phyloP scores from a whole-genome alignment of 2,329 filamentous ascomycete genomes.

The Pyrenochaeta sp. region DNA sequence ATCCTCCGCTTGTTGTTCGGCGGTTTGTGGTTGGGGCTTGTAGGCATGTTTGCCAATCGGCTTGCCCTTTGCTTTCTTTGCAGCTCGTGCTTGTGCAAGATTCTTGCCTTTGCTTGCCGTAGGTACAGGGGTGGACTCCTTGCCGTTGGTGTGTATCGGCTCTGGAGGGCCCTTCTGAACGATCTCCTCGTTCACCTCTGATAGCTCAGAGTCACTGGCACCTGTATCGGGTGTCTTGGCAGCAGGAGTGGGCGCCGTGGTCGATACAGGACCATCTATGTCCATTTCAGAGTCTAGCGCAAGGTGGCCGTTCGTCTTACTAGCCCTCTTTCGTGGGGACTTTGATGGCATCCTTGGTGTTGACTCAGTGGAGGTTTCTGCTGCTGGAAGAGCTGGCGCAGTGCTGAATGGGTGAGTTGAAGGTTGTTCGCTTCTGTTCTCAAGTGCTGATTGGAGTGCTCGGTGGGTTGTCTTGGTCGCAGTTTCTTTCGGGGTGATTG shows the following conservation, averaged over 20 bases:
- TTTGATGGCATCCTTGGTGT: conserved; percentile 38
- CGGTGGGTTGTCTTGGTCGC: conserved; percentile 29
- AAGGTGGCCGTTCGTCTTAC: conserved; percentile 28
- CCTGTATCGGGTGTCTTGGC: conserved; percentile 37
- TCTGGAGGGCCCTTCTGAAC: conserved; percentile 44
- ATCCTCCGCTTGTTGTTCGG: conserved; percentile 36
- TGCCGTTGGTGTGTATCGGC: conserved; percentile 34
- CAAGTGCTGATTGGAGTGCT: conserved; percentile 22
- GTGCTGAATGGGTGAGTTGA: conserved; percentile 37
- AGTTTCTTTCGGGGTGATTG: conserved; percentile 3
- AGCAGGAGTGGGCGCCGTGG: conserved; percentile 33
- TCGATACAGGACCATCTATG: conserved; percentile 32
- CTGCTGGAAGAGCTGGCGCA: conserved; percentile 35
- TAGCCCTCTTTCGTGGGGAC: conserved; percentile 40
- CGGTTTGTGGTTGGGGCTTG: conserved; percentile 37
- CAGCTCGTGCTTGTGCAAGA: conserved; percentile 31
- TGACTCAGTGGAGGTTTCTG: conserved; percentile 32
- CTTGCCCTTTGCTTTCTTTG: conserved; percentile 42
- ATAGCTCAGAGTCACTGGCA: conserved; percentile 45
- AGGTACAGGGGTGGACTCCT: conserved; percentile 19
- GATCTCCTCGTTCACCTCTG: conserved; percentile 49
- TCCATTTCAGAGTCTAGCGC: conserved; percentile 27
- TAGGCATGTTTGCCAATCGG: conserved; percentile 35
- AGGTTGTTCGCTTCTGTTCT: conserved; percentile 10
- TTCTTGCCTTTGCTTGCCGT: conserved; percentile 33